Evolutionary conservation across 1,284 basidiomycete genomes (phyloP).

Genomic region (Boletus smithii): DNA sequence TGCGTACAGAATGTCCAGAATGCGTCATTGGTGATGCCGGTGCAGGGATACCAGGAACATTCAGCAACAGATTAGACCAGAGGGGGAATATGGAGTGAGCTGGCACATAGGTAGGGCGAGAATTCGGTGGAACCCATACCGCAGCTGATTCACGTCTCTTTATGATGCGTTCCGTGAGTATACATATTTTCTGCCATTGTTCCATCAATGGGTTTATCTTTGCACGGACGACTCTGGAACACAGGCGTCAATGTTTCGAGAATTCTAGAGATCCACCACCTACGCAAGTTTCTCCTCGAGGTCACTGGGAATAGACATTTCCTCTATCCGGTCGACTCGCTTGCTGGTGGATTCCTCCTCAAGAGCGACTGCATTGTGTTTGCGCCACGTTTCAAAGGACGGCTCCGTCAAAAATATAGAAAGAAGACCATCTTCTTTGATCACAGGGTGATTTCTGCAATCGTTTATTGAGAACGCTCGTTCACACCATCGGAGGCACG

Average conservation of each 20-base stretch:
- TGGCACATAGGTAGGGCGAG: slow-evolving; percentile 56
- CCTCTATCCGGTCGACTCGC: slow-evolving; percentile 77
- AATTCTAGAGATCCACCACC: slow-evolving; percentile 23
- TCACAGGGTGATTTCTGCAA: slow-evolving; percentile 81
- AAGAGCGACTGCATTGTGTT: slow-evolving; percentile 63
- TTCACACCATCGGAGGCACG: slow-evolving; percentile 23
- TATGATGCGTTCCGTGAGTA: slow-evolving; percentile 80
- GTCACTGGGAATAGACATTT: slow-evolving; percentile 90
- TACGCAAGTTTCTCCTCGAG: slow-evolving; percentile 85
- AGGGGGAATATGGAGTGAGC: slow-evolving; percentile 62
- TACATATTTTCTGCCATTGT: slow-evolving; percentile 86
- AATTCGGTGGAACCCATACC: slow-evolving; percentile 69
- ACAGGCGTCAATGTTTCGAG: slow-evolving; percentile 4
- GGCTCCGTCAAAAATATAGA: slow-evolving; percentile 77
- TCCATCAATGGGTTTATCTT: slow-evolving; percentile 77
- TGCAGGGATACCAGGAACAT: slow-evolving; percentile 14
- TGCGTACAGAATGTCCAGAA: slow-evolving; percentile 28
- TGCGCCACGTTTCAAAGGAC: slow-evolving; percentile 84
- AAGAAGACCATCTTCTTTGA: slow-evolving; percentile 83
- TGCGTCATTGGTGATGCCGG: slow-evolving; percentile 24
- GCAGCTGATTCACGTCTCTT: slow-evolving; percentile 84
- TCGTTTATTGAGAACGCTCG: not conserved
- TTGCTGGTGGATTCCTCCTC: slow-evolving; percentile 87
- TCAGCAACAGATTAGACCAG: slow-evolving; percentile 34
- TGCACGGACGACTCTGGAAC: slow-evolving; percentile 61